Evolutionary conservation across 257 asterid genomes (phyloP).

Genomic region (Solanum bulbocastanum): DNA sequence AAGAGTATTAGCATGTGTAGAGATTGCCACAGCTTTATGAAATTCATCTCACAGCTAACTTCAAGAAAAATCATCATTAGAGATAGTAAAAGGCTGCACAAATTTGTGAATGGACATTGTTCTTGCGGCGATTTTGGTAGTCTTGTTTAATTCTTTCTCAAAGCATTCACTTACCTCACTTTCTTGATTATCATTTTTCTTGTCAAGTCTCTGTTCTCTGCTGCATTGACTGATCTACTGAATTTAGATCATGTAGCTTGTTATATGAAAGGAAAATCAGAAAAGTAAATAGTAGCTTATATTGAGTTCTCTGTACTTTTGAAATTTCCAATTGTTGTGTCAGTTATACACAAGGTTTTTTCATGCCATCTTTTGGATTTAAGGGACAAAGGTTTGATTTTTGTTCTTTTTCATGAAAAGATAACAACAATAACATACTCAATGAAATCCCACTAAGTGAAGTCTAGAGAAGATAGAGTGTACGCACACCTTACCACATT

Average conservation of each 20-base stretch:
- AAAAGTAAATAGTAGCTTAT: background rate
- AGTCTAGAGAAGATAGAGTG: background rate
- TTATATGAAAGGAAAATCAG: background rate
- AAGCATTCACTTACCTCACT: background rate
- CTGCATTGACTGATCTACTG: background rate
- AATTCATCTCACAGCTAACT: conserved; percentile 43
- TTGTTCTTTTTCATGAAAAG: background rate
- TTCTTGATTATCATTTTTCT: background rate
- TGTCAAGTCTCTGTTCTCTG: background rate
- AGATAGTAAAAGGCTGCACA: conserved; percentile 77
- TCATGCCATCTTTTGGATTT: background rate
- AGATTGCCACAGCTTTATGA: conserved; percentile 75
- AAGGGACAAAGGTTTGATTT: background rate
- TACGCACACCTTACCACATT: background rate
- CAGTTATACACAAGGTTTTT: background rate
- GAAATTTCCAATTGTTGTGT: background rate
- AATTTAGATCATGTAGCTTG: background rate
- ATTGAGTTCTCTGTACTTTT: background rate
- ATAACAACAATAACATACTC: background rate
- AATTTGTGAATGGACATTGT: conserved; percentile 55
- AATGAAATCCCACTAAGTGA: background rate
- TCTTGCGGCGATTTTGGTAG: conserved; percentile 80
- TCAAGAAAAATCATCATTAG: conserved; percentile 52
- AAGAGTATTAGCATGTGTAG: conserved; percentile 78
- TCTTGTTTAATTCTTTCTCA: conserved; percentile 24